Conservation (phyloP, 208 protist species). For the Willaertia magna region DNA sequence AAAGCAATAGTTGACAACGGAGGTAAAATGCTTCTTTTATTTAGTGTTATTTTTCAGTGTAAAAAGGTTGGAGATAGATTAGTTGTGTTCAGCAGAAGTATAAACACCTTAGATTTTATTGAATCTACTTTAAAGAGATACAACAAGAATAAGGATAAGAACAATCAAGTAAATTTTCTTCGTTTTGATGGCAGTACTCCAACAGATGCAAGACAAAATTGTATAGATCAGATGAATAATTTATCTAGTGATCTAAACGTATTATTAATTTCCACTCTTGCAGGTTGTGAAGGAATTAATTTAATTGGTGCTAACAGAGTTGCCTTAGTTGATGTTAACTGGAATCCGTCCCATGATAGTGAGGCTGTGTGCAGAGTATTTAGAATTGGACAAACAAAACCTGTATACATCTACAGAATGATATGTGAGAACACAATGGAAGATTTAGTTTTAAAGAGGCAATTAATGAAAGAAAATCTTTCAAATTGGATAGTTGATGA, state of each 20-base stretch:
- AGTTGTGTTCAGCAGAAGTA: neutral
- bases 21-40: neutral
- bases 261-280: slow-evolving; percentile 19
- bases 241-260: neutral
- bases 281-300: slow-evolving; percentile 27
- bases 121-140: neutral
- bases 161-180: neutral
- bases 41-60: neutral
- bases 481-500: neutral
- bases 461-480: neutral
- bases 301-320: slow-evolving; percentile 22
- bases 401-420: slow-evolving; percentile 21
- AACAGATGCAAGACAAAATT: slow-evolving; percentile 15
- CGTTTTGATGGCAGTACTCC: slow-evolving; percentile 1
- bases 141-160: neutral
- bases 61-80: neutral
- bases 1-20: neutral
- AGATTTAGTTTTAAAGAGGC: neutral
- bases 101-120: neutral
- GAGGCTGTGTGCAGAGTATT: slow-evolving; percentile 20
- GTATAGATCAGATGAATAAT: slow-evolving; percentile 71
- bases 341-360: slow-evolving; percentile 27
- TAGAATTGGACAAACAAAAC: slow-evolving; percentile 21
- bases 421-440: neutral
- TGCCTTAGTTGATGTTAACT: slow-evolving; percentile 25